Base-by-base conservation (phyloP, 116 monocot genomes). In the Papilionanthe hybrid region DNA sequence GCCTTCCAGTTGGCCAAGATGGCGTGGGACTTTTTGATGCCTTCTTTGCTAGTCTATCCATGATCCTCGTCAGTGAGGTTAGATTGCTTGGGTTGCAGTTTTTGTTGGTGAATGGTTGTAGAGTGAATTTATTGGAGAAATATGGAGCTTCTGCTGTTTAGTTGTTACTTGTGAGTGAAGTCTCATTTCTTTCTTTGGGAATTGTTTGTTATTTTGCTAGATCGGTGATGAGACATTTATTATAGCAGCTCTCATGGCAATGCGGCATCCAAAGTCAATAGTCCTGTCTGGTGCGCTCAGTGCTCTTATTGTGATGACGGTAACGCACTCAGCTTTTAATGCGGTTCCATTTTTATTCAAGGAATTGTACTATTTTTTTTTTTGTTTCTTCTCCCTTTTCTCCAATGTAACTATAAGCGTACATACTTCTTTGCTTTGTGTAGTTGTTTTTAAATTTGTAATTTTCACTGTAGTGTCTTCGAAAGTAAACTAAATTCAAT, bases 141-240 rank as follows among this genome's bases (percentile, higher is more conserved):
- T 2, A 3, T 53, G 3, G 53, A 53, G 53, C 17, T 15, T 53
- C 53, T 15, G 41, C 5, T 75, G 25, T 49, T 41, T 75, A 13
- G 22, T 50, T 41, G 20, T 18, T 78, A 29, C 7, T 42, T 30
- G 13, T 17, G 19, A 72, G 29, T 30, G 80, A 23, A n/a, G 44
- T 49, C 8, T 60, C 15, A 44, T 23, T 73, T 42, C 4, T 63
- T 63, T 63, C 8, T 42, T 73, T 44, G 18, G 28, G 10, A 68
- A 77, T 57, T 79, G 43, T 37, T 7, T 63, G 19, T 77, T 82
- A 12, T 22, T 7, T 81, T 27, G 37, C 42, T 75, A 97, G 97
- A 92, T 97, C 82, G 97, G 97, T 55, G 97, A 97, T 77, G 97
- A 97, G 79, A 97, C 97, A 19, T 97, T 97, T 82, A 97, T 97